Base-by-base conservation (phyloP, 768 basidiomycete genomes). In the Boletus barrowsii region DNA sequence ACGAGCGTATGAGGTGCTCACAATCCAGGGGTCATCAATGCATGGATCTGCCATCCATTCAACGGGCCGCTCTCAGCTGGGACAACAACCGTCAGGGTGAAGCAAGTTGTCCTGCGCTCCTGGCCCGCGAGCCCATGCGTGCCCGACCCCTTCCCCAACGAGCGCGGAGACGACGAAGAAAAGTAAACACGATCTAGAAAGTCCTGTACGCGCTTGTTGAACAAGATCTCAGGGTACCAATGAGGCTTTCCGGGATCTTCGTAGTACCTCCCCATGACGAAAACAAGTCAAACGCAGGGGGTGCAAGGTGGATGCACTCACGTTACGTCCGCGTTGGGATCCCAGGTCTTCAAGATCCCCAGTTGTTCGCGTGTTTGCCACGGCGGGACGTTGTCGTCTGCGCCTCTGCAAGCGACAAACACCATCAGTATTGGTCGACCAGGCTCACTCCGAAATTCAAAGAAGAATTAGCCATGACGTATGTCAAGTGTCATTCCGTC, bases 301-400 rank as follows among this genome's bases (percentile, higher is more conserved):
- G 20, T 22, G 36, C 13, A 3, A 7, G 4, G 32, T 14, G 26
- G 24, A 55, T 56, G 48, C 3, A 67, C 81, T 26, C 53, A 87
- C 88, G 70, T 77, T 20, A 80, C 73, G 52, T 86, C 77, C 15
- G 79, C 76, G 8, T 75, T 63, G 1, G 76, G 67, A 47, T 78
- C 73, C 83, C 84, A 88, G 3, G 81, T 73, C 56, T 79, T 78
- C 29, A 94, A 57, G 17, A 83, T 70, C 24, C 77, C 75, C 4
- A 88, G 75, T 11, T 80, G 73, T 65, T 87, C 84, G 20, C 93
- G 79, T 3, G 84, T 82, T 60, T 96, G 93, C 83, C 91, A 90
- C 0, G 84, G 81, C 2, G 93, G 92, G 4, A 97, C 94, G 56
- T 97, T 95, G 37, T 85, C 82, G 64, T 97, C 94, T 36, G 75